A percentile compares a stretch with the other conserved stretches of the same genome.
These are phyloP conservation scores for Fraxinus angustifolia DNA, from an alignment of 305 asterid species.

Conservation along the genomic window DNA sequence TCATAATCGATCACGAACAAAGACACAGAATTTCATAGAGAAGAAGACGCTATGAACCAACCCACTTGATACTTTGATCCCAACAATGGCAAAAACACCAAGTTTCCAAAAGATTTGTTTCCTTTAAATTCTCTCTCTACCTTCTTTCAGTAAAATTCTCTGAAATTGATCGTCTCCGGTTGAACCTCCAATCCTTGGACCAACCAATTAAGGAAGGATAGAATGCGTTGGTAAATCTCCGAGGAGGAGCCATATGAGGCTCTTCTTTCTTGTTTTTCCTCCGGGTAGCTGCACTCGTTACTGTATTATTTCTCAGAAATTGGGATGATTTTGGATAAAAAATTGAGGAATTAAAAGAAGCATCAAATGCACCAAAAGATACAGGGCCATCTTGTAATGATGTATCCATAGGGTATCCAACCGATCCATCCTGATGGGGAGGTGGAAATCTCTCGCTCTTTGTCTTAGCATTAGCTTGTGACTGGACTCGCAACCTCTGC, in stretches of 20 bases:
- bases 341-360: conserved; percentile 51
- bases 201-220: conserved; percentile 60
- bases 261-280: conserved; percentile 47
- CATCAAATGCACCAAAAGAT: conserved; percentile 50
- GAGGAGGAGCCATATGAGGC: conserved; percentile 53
- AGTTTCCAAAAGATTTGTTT: conserved; percentile 19
- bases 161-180: conserved; percentile 51
- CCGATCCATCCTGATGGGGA: conserved; percentile 89
- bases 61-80: conserved; percentile 4
- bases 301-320: conserved; percentile 35
- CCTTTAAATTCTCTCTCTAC: conserved; percentile 25
- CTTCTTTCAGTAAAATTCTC: conserved; percentile 44
- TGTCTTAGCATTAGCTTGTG: conserved; percentile 62
- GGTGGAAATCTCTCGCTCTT: conserved; percentile 96
- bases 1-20: neutral
- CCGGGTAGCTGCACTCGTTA: conserved; percentile 40
- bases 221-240: conserved; percentile 54
- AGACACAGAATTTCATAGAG: neutral
- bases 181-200: conserved; percentile 63
- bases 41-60: neutral
- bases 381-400: conserved; percentile 44
- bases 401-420: conserved; percentile 52
- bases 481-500: conserved; percentile 72
- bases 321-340: conserved; percentile 49
- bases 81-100: conserved; percentile 10